Conservation (phyloP, 1,139 yeast species). For the Geotrichum fermentans region DNA sequence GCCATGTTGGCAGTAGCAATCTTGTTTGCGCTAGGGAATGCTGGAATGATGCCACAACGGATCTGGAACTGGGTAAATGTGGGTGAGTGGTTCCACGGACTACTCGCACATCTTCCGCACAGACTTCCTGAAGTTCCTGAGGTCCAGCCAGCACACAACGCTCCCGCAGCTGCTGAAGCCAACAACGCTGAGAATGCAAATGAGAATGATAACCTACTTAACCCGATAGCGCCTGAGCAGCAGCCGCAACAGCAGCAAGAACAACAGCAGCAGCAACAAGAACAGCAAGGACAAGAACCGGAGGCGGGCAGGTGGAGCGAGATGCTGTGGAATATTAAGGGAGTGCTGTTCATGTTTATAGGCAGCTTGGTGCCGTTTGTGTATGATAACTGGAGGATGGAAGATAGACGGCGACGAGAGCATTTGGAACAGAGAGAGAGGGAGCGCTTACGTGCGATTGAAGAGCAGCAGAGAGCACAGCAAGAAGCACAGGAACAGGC, state of each 20-base stretch:
- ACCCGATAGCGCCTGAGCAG: too few relatives aligned
- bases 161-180: constrained; percentile 1
- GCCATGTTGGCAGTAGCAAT: background rate
- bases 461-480: background rate
- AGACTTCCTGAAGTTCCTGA: constrained; percentile 10
- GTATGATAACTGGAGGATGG: constrained; percentile 28
- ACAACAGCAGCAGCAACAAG: constrained; percentile 2
- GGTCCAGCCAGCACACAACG: background rate
- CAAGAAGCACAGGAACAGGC: background rate
- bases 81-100: background rate
- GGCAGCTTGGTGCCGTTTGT: constrained; percentile 29
- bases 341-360: constrained; percentile 23
- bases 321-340: constrained; percentile 2
- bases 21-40: constrained; percentile 8
- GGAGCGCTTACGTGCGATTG: background rate
- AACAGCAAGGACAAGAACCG: background rate
- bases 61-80: background rate
- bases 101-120: constrained; percentile 8
- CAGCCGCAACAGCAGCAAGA: background rate
- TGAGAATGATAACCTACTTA: constrained; percentile 1
- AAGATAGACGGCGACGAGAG: constrained; percentile 23
- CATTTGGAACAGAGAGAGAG: constrained; percentile 18
- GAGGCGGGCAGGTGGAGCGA: background rate
- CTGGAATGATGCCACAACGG: constrained; percentile 3
- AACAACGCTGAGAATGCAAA: background rate